Evolutionary conservation across 106 monocot species (phyloP), one percentile per base, ranked within the genome.

Genomic region (Apostasia ramifera): DNA sequence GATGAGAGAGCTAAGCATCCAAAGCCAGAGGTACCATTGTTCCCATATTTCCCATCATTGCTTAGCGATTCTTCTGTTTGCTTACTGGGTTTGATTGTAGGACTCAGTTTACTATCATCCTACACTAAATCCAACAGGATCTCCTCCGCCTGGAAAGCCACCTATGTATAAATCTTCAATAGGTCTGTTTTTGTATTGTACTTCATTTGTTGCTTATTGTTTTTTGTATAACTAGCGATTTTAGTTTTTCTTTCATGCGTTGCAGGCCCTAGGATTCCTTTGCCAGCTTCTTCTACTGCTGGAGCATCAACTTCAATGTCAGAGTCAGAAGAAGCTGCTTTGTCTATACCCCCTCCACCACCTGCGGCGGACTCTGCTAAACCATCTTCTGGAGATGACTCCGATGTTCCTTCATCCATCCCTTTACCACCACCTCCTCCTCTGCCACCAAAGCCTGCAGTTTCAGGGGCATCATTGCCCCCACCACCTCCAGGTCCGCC

Each of bases 21-120:
- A 58, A 88, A 80, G 57, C 97, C 97, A 50, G 97, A 98, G 89
- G 97, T 93, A 87, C 59, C 40, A 44, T 51, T 46, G 26, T 75
- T 40, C 11, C 50, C 44, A 44, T 2, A 39, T 3, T 14, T 10
- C 1, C 2, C 8, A 56, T 68, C 2, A 69, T 40, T 62, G 62
- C 62, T 44, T 1, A 11, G 44, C 44, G 12, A 62, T 8, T 42
- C 12, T 11, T 43, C 12, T 42, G 11, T 61, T 44, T 62, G 3
- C 13, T 44, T 43, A 41, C 8, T 66, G 55, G 8, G 47, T 76
- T n/a, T 59, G 39, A 4, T 52, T 83, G 70, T 87, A 98, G 97
- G 97, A 98, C 62, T 98, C 97, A 0, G 97, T 98, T 66, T 98
- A 98, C 59, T 98, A 90, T 74, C 97, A 98, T 84, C 97, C 97